Base-by-base conservation (phyloP, 2,329 filamentous ascomycete genomes). In the Dothideomycetes sp. region DNA sequence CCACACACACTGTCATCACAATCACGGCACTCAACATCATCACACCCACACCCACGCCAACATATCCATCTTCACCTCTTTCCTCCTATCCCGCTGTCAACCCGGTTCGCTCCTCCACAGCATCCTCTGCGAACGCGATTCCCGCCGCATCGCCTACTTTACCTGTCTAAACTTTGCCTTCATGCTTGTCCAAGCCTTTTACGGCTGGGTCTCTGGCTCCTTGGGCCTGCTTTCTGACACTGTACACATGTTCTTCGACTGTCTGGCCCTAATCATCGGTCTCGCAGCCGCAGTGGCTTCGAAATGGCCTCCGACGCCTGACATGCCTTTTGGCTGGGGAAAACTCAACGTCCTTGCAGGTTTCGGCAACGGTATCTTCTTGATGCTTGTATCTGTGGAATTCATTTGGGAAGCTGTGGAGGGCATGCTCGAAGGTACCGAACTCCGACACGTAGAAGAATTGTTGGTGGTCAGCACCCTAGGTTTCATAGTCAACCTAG, bases 221-320 rank as follows among this genome's bases (percentile, higher is more conserved):
- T 68, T 98, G 4, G 91, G 91, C 3, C 71, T 98, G n/a, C 75
- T 98, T 13, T 94, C 87, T 51, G 91, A 98, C 62, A 96, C 88
- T 54, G 91, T 98, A 48, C 91, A 98, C 64, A 98, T 98, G 91
- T 89, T 98, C 55, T 96, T 98, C 53, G 91, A 98, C 63, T 98
- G 91, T 51, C 79, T 95, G 24, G 91, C 89, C 15, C 73, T 98
- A 19, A 77, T 84, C 1, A 87, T 98, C 24, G 91, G 91, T 9
- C 70, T 98, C 8, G 82, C 89, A 52, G 91, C 91, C 19, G 82
- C 89, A 2, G 87, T 98, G 5, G 85, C 94, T 69, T 91, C 85
- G 63, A 96, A 96, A 63, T 95, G 91, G 88, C 87, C 88, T 1
- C 83, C 87, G 1, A 94, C 82, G 57, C 73, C 83, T 45, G 73